Base-by-base conservation (phyloP, 169 alveolate species). In the Plasmodium reichenowi region DNA sequence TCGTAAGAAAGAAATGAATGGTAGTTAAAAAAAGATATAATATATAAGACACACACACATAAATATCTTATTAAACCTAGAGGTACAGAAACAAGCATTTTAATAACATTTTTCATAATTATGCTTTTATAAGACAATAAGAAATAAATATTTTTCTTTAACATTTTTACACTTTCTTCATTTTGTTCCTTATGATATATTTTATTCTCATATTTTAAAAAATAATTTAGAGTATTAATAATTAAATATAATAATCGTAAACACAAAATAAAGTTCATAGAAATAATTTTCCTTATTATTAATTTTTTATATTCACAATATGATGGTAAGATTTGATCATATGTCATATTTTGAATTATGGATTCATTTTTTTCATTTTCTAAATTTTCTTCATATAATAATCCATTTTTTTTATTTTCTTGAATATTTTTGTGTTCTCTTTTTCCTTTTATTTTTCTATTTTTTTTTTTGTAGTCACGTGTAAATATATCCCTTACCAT, bases 161-260 rank as follows among this genome's bases (percentile, higher is more conserved):
- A 32, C 9, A 32, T 32, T 3, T 32, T 32, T 5, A 5, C 6
- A 70, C 50, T 52, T 0, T 17, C 52, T 2, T 15, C 9, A 26
- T 70, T 43, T 15, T 20, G 9, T 15, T 29, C 47, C 4, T 48
- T 45, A 9, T 15, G 32, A 29, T 54, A 3, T 0, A 5, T 62
- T 13, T 64, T 48, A 22, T 58, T 59, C 3, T 78, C 68, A 24
- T 15, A 59, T 22, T 67, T 59, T 58, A 64, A 17, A 45, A 64
- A 68, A 56, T 64, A 78, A 52, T 66, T 78, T 15, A 78, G 67
- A 24, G 67, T 56, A 15, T 50, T 78, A 67, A 64, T 64, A 48
- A 66, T 78, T 15, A 78, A 70, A 45, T 78, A 78, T 26, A 78
- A 62, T 12, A 78, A 60, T 17, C 89, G 89, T 29, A 78, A 47